A percentile compares a stretch with the other conserved stretches of the same genome.
phyloP scores from a whole-genome alignment of 306 rosid genomes.

The Quercus rubra region DNA sequence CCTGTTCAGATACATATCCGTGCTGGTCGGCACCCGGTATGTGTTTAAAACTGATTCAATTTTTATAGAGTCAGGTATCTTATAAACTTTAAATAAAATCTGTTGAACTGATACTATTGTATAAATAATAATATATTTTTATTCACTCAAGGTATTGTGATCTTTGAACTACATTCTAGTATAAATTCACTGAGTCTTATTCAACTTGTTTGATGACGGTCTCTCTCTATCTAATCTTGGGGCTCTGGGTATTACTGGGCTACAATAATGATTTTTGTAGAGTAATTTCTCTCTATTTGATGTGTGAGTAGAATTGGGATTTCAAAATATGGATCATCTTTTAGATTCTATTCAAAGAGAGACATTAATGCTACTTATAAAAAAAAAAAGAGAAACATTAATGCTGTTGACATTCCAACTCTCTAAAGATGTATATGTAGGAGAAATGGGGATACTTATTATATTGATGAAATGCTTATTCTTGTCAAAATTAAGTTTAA shows the following conservation, averaged over 20 bases:
- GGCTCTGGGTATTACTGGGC: not conserved
- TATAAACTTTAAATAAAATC: not conserved
- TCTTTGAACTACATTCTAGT: not conserved
- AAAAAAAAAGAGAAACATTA: too few relatives aligned
- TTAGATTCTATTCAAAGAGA: not conserved
- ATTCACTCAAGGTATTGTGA: not conserved
- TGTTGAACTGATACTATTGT: not conserved
- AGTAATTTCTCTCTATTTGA: not conserved
- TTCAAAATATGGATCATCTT: not conserved
- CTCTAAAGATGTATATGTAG: not conserved
- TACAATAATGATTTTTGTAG: not conserved
- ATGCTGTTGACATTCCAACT: not conserved
- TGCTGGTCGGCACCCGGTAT: conserved; percentile 93
- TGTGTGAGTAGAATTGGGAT: not conserved
- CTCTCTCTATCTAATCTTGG: not conserved
- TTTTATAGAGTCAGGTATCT: not conserved
- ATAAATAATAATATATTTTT: not conserved
- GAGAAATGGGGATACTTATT: not conserved
- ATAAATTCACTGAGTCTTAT: not conserved
- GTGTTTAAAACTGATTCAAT: conserved; percentile 17
- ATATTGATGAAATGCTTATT: not conserved
- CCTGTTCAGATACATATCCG: conserved; percentile 71
- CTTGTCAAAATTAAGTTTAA: not conserved
- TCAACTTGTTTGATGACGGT: not conserved
- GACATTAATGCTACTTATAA: not conserved